Evolutionary conservation across 768 basidiomycete genomes (phyloP), one percentile per base, ranked within the genome.

Genomic region (Kondoa malvinella): DNA sequence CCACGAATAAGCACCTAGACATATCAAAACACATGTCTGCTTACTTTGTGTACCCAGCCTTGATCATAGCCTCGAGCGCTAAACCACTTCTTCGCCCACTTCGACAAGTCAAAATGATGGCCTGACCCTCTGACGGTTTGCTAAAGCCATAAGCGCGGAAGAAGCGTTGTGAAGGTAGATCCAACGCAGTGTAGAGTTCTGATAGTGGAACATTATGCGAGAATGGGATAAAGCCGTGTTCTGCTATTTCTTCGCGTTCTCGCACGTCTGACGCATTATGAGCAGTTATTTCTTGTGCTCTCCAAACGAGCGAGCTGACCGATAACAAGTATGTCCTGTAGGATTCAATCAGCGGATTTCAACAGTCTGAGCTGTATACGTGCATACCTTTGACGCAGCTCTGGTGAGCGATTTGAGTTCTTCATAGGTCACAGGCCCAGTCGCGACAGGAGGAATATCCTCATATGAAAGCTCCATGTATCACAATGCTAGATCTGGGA

Each of bases 251-350:
- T 71, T 89, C 84, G 0, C 86, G 88, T 76, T 95, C 92, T 26
- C 94, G 85, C 21, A 96, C 92, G 73, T 94, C 91, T 72, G 90
- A 85, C n/a, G n/a, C n/a, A n/a, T n/a, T n/a, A n/a, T n/a, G n/a
- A n/a, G n/a, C n/a, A n/a, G n/a, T n/a, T n/a, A n/a, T n/a, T n/a
- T n/a, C n/a, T n/a, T n/a, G n/a, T n/a, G n/a, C n/a, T n/a, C n/a
- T n/a, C n/a, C n/a, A n/a, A n/a, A n/a, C 40, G 40, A 50, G 40
- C 40, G 12, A 8, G 40, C 70, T 66, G 62, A 67, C 72, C 63
- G 59, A 65, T 57, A 14, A 72, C 31, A 67, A 74, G 65, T 56
- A 70, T 26, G 57, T 67, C 68, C 74, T 74, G 57, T 50, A n/a
- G n/a, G n/a, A 8, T 50, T 50, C 40, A 0, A 21, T 34, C 31